Conservation (phyloP, 176 grass and related monocot genomes). For the Rhynchospora breviuscula region DNA sequence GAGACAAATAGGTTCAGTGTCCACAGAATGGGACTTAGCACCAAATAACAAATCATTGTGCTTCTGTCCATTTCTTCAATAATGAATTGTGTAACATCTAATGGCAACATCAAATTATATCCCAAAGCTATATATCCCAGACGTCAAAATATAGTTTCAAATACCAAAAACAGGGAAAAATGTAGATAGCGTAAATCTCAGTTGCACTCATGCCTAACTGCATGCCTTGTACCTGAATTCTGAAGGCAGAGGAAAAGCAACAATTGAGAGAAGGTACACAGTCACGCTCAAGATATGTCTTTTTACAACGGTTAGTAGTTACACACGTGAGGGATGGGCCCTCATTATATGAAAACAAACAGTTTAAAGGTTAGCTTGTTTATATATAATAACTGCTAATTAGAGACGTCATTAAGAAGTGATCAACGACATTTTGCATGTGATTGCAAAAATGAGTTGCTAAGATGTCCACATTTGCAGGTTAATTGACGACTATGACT, state of each 20-base stretch:
- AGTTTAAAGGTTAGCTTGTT: not conserved
- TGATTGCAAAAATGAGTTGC: not conserved
- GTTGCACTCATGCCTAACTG: not conserved
- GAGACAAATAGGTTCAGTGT: not conserved
- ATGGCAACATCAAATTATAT: not conserved
- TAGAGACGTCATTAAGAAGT: not conserved
- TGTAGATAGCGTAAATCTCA: not conserved
- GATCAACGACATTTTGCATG: not conserved
- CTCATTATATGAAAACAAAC: not conserved
- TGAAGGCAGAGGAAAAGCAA: not conserved
- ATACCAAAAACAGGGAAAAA: not conserved
- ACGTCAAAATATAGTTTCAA: not conserved
- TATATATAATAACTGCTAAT: not conserved
- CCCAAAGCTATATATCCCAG: not conserved
- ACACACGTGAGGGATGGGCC: not conserved
- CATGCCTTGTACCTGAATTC: constrained; percentile 3
- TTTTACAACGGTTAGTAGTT: not conserved
- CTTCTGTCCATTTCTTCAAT: not conserved
- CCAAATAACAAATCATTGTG: not conserved
- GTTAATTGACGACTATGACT: not conserved
- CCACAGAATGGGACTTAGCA: not conserved
- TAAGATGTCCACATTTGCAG: not conserved
- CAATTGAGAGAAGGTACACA: not conserved
- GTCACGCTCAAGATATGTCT: not conserved
- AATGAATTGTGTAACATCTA: not conserved